phyloP scores from a whole-genome alignment of 2,329 filamentous ascomycete species.

The Colletotrichum neosansevieriae region DNA sequence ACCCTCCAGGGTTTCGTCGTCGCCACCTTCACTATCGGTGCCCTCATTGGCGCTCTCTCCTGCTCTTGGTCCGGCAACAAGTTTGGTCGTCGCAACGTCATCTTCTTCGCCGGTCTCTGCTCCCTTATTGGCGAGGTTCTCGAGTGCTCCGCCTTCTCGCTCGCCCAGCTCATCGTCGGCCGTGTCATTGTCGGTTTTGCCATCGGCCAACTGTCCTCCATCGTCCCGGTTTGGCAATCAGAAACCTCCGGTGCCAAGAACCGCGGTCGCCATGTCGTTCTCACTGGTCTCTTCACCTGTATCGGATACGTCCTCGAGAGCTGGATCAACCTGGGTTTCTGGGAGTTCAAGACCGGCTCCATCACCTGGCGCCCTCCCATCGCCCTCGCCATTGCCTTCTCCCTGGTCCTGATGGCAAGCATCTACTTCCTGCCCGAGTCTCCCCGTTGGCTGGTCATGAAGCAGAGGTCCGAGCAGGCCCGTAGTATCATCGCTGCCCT shows the following conservation, averaged over 20 bases:
- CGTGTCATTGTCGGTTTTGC: constrained; percentile 56
- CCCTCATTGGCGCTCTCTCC: constrained; percentile 51
- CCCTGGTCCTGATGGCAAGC: constrained; percentile 47
- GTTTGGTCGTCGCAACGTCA: constrained; percentile 50
- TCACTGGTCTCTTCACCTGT: constrained; percentile 45
- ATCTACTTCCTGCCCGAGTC: constrained; percentile 52
- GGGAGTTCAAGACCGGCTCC: constrained; percentile 45
- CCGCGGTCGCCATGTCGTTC: constrained; percentile 56
- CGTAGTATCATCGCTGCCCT: constrained; percentile 52
- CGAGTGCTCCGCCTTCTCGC: constrained; percentile 50
- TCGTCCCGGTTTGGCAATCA: constrained; percentile 56
- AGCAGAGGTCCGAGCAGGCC: constrained; percentile 49
- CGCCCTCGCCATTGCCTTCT: constrained; percentile 50
- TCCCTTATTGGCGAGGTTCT: constrained; percentile 52
- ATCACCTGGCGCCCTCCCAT: constrained; percentile 51
- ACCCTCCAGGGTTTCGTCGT: constrained; percentile 54
- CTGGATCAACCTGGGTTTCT: constrained; percentile 61
- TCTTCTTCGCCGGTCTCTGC: constrained; percentile 48
- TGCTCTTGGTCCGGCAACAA: constrained; percentile 52
- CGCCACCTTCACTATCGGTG: constrained; percentile 53
- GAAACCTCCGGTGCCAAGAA: constrained; percentile 54
- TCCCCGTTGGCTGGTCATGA: constrained; percentile 50
- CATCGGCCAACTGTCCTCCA: constrained; percentile 53
- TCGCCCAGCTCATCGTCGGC: constrained; percentile 57
- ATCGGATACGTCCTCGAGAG: constrained; percentile 51